phyloP scores from a whole-genome alignment of 2,329 filamentous ascomycete species.

The Colletotrichum chlorophyti region DNA sequence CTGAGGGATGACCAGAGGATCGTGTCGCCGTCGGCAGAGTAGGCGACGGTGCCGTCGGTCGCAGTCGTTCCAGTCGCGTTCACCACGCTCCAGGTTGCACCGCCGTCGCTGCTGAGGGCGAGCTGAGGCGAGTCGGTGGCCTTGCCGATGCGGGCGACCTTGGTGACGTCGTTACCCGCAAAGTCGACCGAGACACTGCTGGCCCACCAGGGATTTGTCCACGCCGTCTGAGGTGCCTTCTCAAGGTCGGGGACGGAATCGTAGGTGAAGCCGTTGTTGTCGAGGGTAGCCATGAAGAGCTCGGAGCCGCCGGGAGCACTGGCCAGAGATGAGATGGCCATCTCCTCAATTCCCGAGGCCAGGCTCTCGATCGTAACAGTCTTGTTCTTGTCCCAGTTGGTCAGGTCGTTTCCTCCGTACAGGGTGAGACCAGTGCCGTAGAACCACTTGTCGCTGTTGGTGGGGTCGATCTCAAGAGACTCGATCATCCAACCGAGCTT shows the following conservation, averaged over 20 bases:
- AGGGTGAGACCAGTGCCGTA: constrained; percentile 66
- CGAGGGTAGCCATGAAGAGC: constrained; percentile 57
- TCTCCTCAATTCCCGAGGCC: constrained; percentile 62
- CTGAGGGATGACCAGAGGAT: constrained; percentile 53
- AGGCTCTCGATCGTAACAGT: constrained; percentile 58
- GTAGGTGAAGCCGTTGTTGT: constrained; percentile 60
- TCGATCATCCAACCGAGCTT: constrained; percentile 69
- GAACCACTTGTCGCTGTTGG: constrained; percentile 65
- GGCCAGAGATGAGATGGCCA: constrained; percentile 54
- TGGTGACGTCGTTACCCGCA: constrained; percentile 51
- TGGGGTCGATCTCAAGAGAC: constrained; percentile 61
- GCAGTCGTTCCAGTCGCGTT: constrained; percentile 52
- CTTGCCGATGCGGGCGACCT: constrained; percentile 59
- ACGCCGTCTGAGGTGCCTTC: constrained; percentile 50
- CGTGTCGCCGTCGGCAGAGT: constrained; percentile 57
- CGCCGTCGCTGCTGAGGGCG: constrained; percentile 57
- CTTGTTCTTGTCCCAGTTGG: constrained; percentile 57
- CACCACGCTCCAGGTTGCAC: constrained; percentile 55
- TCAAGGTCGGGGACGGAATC: constrained; percentile 42
- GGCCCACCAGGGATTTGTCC: constrained; percentile 55
- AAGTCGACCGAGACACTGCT: constrained; percentile 55
- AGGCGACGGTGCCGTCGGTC: constrained; percentile 53
- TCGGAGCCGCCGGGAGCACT: constrained; percentile 57
- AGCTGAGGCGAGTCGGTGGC: constrained; percentile 49
- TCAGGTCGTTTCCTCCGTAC: constrained; percentile 60